Conservation (phyloP, 2,329 filamentous ascomycete genomes). For the Alternaria ventricosa region DNA sequence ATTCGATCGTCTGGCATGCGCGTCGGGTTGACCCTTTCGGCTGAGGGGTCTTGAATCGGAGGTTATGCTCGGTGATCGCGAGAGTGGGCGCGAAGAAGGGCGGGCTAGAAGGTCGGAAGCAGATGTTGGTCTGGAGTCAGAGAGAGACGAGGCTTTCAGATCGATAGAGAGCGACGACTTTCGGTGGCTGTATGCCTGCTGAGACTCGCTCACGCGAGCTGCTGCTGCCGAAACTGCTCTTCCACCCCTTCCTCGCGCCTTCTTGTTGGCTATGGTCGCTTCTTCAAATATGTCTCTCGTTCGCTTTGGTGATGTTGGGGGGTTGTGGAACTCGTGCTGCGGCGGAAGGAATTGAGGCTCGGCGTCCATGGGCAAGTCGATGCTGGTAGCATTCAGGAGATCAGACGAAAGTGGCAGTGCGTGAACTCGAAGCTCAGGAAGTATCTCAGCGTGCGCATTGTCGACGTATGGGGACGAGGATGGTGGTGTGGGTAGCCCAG, state of each 20-base stretch:
- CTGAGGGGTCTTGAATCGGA: slow-evolving; percentile 42
- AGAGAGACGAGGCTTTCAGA: slow-evolving; percentile 22
- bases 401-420: slow-evolving; percentile 55
- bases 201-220: slow-evolving; percentile 36
- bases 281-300: slow-evolving; percentile 57
- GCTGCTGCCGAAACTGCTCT: slow-evolving; percentile 53
- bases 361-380: slow-evolving; percentile 1
- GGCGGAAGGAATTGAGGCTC: slow-evolving; percentile 46
- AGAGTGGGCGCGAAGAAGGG: slow-evolving; percentile 32
- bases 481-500: slow-evolving; percentile 42
- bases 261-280: slow-evolving; percentile 52
- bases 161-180: slow-evolving; percentile 40
- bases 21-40: slow-evolving; percentile 36
- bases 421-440: slow-evolving; percentile 44
- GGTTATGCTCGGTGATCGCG: slow-evolving; percentile 42
- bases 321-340: slow-evolving; percentile 25
- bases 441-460: slow-evolving; percentile 8
- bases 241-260: slow-evolving; percentile 52
- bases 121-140: slow-evolving; percentile 35
- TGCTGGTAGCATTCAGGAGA: slow-evolving; percentile 32
- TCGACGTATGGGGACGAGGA: slow-evolving; percentile 34
- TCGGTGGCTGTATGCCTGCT: slow-evolving; percentile 39
- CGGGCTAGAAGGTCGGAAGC: slow-evolving; percentile 30
- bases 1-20: slow-evolving; percentile 37
- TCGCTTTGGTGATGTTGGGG: slow-evolving; percentile 48